Evolutionary conservation across 768 basidiomycete genomes (phyloP), one percentile per base, ranked within the genome.

Genomic region (Cyclocybe cylindracea): DNA sequence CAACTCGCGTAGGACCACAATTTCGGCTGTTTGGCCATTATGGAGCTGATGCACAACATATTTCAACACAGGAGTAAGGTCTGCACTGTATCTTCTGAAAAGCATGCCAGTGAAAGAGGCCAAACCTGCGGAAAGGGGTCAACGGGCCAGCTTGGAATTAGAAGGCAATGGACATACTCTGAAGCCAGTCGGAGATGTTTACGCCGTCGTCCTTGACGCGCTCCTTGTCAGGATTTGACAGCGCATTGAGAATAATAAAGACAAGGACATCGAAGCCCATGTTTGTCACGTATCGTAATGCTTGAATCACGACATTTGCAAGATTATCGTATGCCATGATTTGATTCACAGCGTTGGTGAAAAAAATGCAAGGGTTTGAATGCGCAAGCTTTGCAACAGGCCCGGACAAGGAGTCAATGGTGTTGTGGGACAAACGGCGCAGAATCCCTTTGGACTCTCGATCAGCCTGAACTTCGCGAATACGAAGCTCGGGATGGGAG

Each of bases 291-390:
- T 91, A 95, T 65, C 90, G 78, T 59, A 94, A 77, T 13, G 89
- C 89, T 59, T 94, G 93, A 19, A 98, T 89, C 39, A 98, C 89
- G 16, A 94, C 91, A 38, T 79, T 80, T 8, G 91, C 92, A 47
- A 97, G 71, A 68, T 98, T 99, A 64, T 96, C 91, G 63, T 99
- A 99, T 10, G 91, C 87, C 87, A 94, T 93, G 51, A 98, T 89
- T 69, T 98, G 97, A 58, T 87, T 86, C 42, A 99, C 86, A 0
- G 90, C 92, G 55, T 91, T 89, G 18, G 81, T 66, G 74, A 98
- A 98, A 60, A 98, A 84, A 44, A 95, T 86, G 59, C 86, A 88
- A 4, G 97, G 97, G 63, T 98, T 97, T 13, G 91, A 89, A 67
- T 98, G 94, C 10, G 92, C 92, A 48, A 96, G 72, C 70, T 98